Evolutionary conservation across 495 filamentous ascomycete species (phyloP).

Genomic region (Ramalina peruviana): DNA sequence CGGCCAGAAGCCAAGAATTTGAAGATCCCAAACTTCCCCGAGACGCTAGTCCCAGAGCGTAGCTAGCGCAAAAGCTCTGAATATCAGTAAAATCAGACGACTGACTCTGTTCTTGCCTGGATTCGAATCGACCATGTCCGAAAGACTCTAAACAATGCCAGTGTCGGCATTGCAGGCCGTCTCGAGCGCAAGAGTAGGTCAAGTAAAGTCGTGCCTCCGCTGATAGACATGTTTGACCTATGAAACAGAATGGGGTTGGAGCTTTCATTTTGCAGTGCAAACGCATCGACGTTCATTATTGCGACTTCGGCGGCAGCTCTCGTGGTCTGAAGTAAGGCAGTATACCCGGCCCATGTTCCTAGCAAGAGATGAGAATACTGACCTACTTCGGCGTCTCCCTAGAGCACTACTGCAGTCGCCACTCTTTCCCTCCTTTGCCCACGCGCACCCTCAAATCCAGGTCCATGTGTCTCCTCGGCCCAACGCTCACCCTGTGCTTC

Average conservation of each 20-base stretch:
- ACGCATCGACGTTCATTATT: constrained; percentile 89
- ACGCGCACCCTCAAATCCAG: constrained; percentile 74
- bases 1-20: too few species aligned
- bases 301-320: constrained; percentile 85
- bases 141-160: background rate
- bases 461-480: constrained; percentile 82
- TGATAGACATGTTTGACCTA: background rate
- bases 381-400: background rate
- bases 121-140: too few species aligned
- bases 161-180: constrained; percentile 1
- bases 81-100: too few species aligned
- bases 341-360: background rate
- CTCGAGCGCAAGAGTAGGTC: background rate
- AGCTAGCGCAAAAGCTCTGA: too few species aligned
- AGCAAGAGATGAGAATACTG: background rate
- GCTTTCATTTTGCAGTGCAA: constrained; percentile 97
- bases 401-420: constrained; percentile 66
- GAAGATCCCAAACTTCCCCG: too few species aligned
- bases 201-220: too few species aligned
- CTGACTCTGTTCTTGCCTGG: too few species aligned
- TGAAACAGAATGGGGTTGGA: constrained; percentile 74
- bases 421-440: constrained; percentile 60
- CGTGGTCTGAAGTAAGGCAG: constrained; percentile 80
- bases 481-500: constrained; percentile 70
- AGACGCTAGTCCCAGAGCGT: too few species aligned